Base-by-base conservation (phyloP, 2,329 filamentous ascomycete species). In the Phialemonium atrogriseum region DNA sequence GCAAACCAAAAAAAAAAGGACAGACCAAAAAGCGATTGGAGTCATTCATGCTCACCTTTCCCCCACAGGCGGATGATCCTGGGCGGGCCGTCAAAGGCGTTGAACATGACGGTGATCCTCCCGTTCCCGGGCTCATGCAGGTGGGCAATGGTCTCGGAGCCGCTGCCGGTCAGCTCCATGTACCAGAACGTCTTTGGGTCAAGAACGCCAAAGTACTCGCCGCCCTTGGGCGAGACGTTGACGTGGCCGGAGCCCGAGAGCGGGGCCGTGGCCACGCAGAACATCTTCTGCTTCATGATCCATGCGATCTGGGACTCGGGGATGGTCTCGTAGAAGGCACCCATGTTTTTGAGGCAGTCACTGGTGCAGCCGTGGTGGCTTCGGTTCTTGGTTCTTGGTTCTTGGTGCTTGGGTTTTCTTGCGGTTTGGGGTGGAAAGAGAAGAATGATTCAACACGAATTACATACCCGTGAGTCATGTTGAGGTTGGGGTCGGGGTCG, bases 191-290 rank as follows among this genome's bases (percentile, higher is more conserved):
- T 55, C 17, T 39, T 45, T 6, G n/a, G 4, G 11, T 24, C 17
- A 5, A 54, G 41, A 5, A 58, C 24, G 5, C 57, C 55, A 23
- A 60, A 60, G 30, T 46, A 49, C 18, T 30, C 33, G 16, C 74
- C 78, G 29, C 83, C 82, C 55, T 88, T 86, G 29, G 84, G 80
- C 0, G 81, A 87, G 34, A 86, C 59, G 47, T 88, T 88, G 60
- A 88, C 64, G 58, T 88, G 82, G 3, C 56, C 58, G 2, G 61
- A 56, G 13, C 73, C 77, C n/a, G 68, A 66, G 16, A 76, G 67
- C 1, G 82, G 80, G 1, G 83, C 80, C 10, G 79, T 83, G 24
- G 75, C 79, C 9, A 82, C 78, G 62, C 81, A 87, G 67, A 87
- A 87, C 45, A 88, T 60, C 34, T 77, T 72, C 45, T 88, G 83